Evolutionary conservation across 2,329 filamentous ascomycete genomes (phyloP).

Genomic region (Trichoderma koningiopsis): DNA sequence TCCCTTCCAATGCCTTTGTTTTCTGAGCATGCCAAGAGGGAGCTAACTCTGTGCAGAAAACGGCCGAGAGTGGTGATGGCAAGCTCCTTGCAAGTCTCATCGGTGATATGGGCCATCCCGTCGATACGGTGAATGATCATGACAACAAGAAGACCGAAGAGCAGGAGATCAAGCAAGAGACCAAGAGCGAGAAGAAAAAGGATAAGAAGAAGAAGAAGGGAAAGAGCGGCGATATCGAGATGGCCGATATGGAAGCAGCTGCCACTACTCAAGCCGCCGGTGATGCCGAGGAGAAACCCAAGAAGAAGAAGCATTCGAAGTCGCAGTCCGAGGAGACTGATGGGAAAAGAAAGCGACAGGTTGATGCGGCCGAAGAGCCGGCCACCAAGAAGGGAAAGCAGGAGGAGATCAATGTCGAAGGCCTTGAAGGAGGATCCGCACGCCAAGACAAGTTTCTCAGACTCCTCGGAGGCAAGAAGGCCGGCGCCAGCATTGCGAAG

Average conservation of each 20-base stretch:
- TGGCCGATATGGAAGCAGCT: constrained; percentile 21
- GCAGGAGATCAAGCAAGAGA: not conserved
- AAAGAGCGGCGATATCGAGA: constrained; percentile 10
- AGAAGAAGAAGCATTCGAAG: constrained; percentile 19
- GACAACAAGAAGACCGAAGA: not conserved
- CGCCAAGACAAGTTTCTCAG: constrained; percentile 60
- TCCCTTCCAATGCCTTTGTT: not conserved
- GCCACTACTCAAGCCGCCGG: not conserved
- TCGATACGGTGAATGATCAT: not conserved
- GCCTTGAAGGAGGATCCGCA: constrained; percentile 52
- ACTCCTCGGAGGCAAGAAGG: constrained; percentile 57
- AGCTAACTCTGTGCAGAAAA: not conserved
- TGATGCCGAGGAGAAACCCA: not conserved
- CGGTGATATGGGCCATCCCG: not conserved
- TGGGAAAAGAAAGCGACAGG: not conserved
- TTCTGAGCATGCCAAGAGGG: not conserved
- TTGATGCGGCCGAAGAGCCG: constrained; percentile 3
- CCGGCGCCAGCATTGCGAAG: constrained; percentile 35
- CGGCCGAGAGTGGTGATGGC: not conserved
- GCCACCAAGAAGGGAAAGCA: constrained; percentile 28
- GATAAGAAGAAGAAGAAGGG: constrained; percentile 17
- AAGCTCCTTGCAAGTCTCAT: not conserved
- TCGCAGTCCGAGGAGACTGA: not conserved
- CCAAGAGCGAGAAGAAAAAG: constrained; percentile 12
- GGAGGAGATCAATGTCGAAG: constrained; percentile 50